phyloP scores from a whole-genome alignment of 164 flowering plant genomes.

The Magnolia changhungtana region DNA sequence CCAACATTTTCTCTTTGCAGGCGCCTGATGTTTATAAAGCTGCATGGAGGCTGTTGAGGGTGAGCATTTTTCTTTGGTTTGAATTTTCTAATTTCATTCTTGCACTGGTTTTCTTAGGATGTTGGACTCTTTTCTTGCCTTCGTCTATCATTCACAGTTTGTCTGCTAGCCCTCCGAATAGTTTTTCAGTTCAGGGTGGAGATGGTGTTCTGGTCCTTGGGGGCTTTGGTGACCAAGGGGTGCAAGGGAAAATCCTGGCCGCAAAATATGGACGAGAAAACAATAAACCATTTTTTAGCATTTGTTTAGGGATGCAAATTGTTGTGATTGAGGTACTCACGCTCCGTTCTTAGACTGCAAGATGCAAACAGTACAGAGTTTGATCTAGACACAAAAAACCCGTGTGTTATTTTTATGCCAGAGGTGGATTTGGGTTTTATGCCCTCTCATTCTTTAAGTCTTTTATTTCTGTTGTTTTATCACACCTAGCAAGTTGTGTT shows the following conservation, averaged over 20 bases:
- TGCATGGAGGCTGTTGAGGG: conserved; percentile 84
- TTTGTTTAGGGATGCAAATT: conserved; percentile 95
- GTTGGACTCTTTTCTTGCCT: neutral
- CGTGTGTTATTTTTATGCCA: conserved; percentile 96
- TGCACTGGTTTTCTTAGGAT: neutral
- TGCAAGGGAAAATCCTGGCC: conserved; percentile 94
- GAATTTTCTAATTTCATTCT: neutral
- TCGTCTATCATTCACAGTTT: neutral
- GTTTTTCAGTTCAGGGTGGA: conserved; percentile 52
- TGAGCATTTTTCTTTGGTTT: neutral
- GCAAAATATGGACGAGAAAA: conserved; percentile 90
- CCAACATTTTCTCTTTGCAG: conserved; percentile 37
- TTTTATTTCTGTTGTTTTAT: neutral
- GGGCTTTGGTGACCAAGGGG: conserved; percentile 98
- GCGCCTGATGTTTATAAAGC: conserved; percentile 55
- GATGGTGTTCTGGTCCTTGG: conserved; percentile 94
- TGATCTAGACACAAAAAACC: conserved; percentile 64
- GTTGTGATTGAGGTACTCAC: conserved; percentile 88
- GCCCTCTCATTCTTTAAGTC: neutral
- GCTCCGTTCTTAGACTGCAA: conserved; percentile 66
- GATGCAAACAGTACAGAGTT: conserved; percentile 95
- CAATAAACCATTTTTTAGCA: conserved; percentile 75
- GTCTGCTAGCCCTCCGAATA: conserved; percentile 4
- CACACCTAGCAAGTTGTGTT: neutral
- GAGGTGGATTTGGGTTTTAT: conserved; percentile 46